Evolutionary conservation across 495 filamentous ascomycete genomes (phyloP), one percentile per base, ranked within the genome.

Genomic region (Cryomyces minteri): DNA sequence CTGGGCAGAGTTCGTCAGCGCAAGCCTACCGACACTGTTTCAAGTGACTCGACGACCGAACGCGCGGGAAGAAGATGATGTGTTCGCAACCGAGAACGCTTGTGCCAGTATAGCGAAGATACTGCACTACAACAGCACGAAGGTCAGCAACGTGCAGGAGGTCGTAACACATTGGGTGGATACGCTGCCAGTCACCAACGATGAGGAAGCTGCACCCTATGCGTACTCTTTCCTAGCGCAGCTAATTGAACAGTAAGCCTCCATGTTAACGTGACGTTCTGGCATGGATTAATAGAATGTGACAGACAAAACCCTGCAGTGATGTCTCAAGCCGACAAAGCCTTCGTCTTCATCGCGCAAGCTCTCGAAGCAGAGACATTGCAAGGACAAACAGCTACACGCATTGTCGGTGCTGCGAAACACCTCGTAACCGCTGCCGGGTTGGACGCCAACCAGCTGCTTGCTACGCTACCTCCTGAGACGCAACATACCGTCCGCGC

Each of bases 71-170:
- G 92, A 96, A 46, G 92, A 99, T 55, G 84, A 95, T 55, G 82
- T 95, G 1, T 99, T 88, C 64, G 92, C 92, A 0, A 96, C 85
- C 6, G 92, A 99, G 63, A 99, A 99, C 59, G 90, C 92, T 5
- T 93, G 86, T 49, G 88, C 92, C 32, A 84, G 82, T 57, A 92
- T 99, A 58, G 90, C 92, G 30, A 96, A 96, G 73, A 82, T 96
- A 40, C 64, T 99, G 50, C 86, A 90, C 54, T 93, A 74, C 68
- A 94, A 94, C 62, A 57, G 72, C 3, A 69, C 68, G 48, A 83
- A 81, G 60, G 75, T 98, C 18, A 64, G 62, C 37, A 79, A 86
- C 55, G 64, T 76, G 18, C 77, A 86, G 54, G 70, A 82, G 31
- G 68, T 95, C 31, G 74, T 82, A 30, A 60, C 62, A 32, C 77